Evolutionary conservation across 2,329 filamentous ascomycete species (phyloP), one percentile per base, ranked within the genome.

Genomic region (Dichotomopilus funicola): DNA sequence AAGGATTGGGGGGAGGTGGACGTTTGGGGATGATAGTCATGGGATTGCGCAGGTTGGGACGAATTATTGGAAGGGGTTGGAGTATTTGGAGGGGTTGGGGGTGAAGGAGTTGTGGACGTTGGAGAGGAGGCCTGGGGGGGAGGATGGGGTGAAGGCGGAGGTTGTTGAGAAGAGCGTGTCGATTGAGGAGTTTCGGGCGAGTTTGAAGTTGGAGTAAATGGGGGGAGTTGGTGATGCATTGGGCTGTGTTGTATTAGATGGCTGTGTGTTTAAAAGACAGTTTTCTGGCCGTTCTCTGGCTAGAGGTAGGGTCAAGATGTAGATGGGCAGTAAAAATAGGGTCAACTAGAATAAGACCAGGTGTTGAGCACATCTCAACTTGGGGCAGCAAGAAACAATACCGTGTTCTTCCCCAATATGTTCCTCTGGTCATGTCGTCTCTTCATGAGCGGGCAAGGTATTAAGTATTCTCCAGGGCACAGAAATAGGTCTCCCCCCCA

Each of bases 11-110:
- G 91, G 94, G 31, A 82, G 81, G 58, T 95, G 97, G 71, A 95
- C 90, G 52, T 79, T 99, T 64, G 96, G 89, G 6, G 94, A 99
- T 70, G 94, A 99, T 72, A 96, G 91, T 69, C 94, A 99, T 73
- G 89, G 89, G 41, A 80, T 90, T 56, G 87, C 81, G 2, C 92
- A 99, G 68, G 80, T 99, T 5, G 90, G 85, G n/a, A 85, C 89
- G 50, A 92, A 95, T 68, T 97, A 94, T 73, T 67, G 70, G 46
- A 81, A 80, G 42, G 83, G 88, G 5, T 72, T 95, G 56, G 76
- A 81, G 1, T 96, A 88, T 68, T 73, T 95, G 54, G 78, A 83
- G 60, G 78, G 74, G 57, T 72, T 89, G 10, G 85, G 84, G 4
- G 82, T 92, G 33, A 66, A 72, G 36, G 75, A 83, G 56, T 73